phyloP scores from a whole-genome alignment of 169 alveolate genomes.

The Hepatocystis sp. region DNA sequence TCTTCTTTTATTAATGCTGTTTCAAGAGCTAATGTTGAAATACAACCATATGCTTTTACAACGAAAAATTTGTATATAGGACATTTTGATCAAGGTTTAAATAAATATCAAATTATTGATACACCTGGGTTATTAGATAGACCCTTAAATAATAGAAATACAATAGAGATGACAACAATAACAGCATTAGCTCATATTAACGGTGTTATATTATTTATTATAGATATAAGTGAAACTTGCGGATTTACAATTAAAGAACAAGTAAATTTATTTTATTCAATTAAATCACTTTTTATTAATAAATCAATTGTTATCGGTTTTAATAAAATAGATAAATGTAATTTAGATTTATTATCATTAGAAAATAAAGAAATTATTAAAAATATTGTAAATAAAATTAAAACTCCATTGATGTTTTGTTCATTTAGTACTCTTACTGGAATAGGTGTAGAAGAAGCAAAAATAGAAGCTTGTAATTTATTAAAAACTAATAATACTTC shows the following conservation, averaged over 20 bases:
- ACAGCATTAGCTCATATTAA: constrained; percentile 99
- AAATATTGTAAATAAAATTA: constrained; percentile 38
- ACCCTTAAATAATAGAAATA: constrained; percentile 97
- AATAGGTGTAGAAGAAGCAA: constrained; percentile 92
- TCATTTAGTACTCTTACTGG: constrained; percentile 87
- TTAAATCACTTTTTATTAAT: constrained; percentile 95
- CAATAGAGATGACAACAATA: constrained; percentile 99
- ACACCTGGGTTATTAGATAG: constrained; percentile 99
- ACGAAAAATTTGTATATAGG: constrained; percentile 99
- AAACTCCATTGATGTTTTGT: constrained; percentile 42
- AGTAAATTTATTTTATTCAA: constrained; percentile 93
- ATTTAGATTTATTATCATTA: constrained; percentile 86
- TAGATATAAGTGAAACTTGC: constrained; percentile 98
- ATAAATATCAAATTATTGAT: constrained; percentile 99
- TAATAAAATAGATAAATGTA: constrained; percentile 95
- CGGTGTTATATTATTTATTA: constrained; percentile 89
- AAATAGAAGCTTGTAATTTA: constrained; percentile 90
- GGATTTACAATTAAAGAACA: constrained; percentile 96
- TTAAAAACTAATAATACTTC: constrained; percentile 78
- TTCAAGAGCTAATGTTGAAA: constrained; percentile 98
- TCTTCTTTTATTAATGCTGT: constrained; percentile 97
- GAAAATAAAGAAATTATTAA: constrained; percentile 88
- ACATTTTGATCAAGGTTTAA: constrained; percentile 97
- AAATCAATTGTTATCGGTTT: constrained; percentile 96
- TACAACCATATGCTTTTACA: constrained; percentile 99